A percentile compares a stretch with the other conserved stretches of the same genome.
These are phyloP conservation scores for Chrysanthemum makinoi DNA, from an alignment of 129 eudicot genomes.

Conservation along the genomic window DNA sequence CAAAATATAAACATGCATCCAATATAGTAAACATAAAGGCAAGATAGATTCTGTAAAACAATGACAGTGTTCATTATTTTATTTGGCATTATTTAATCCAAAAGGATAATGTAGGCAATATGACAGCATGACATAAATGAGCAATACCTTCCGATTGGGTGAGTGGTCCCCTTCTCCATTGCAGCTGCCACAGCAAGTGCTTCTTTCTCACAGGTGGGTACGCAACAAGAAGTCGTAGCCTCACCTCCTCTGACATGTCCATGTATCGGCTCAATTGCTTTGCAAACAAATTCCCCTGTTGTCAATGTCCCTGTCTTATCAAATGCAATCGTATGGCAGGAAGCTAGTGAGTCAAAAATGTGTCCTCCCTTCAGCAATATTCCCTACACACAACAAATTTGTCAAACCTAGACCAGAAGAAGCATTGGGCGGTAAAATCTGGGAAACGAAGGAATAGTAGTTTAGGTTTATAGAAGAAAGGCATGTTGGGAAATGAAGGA, in stretches of 20 bases:
- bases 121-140: neutral
- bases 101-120: neutral
- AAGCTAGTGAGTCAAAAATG: conserved; percentile 84
- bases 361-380: conserved; percentile 98
- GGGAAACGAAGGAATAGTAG: too few species aligned
- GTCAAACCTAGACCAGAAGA: conserved; percentile 15
- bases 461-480: neutral
- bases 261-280: conserved; percentile 95
- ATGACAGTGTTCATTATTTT: too few species aligned
- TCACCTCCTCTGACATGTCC: conserved; percentile 48
- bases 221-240: conserved; percentile 64
- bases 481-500: too few species aligned
- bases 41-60: too few species aligned
- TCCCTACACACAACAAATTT: conserved; percentile 53
- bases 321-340: conserved; percentile 87
- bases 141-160: conserved; percentile 92
- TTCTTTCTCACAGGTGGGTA: conserved; percentile 91
- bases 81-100: too few species aligned
- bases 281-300: conserved; percentile 85
- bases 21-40: neutral
- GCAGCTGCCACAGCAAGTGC: conserved; percentile 99
- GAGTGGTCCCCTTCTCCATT: conserved; percentile 99
- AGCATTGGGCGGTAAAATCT: neutral
- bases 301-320: conserved; percentile 99
- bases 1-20: conserved; percentile 14